Conservation (phyloP, 2,329 filamentous ascomycete species). For the Hysterium pulicare region DNA sequence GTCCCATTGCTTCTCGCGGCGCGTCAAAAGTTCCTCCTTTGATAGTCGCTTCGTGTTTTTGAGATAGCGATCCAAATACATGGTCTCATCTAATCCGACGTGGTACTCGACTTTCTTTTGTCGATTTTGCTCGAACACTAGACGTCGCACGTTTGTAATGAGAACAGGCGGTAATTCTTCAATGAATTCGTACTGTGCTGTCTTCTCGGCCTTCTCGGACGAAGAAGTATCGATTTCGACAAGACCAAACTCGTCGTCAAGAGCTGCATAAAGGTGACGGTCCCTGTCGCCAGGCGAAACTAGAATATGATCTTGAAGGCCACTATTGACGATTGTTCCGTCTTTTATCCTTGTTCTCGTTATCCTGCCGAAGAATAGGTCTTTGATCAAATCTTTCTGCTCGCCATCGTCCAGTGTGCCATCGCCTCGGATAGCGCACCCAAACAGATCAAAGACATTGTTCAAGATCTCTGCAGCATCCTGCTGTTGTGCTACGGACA, state of each 20-base stretch:
- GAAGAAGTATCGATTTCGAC: slow-evolving; percentile 57
- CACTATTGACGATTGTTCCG: slow-evolving; percentile 47
- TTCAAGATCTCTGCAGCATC: slow-evolving; percentile 96
- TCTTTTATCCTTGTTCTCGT: slow-evolving; percentile 44
- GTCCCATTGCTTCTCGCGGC: slow-evolving; percentile 70
- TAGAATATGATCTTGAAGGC: slow-evolving; percentile 61
- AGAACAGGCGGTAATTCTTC: slow-evolving; percentile 76
- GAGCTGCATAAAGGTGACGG: slow-evolving; percentile 73
- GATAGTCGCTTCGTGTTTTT: slow-evolving; percentile 25
- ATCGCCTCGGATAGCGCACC: slow-evolving; percentile 77
- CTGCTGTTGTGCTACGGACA: slow-evolving; percentile 69
- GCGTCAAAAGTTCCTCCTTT: slow-evolving; percentile 52
- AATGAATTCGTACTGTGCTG: slow-evolving; percentile 31
- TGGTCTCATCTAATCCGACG: slow-evolving; percentile 72
- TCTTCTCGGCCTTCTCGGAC: slow-evolving; percentile 7
- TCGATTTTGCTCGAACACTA: slow-evolving; percentile 62
- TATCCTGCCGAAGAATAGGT: slow-evolving; percentile 42
- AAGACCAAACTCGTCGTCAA: slow-evolving; percentile 81
- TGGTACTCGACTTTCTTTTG: slow-evolving; percentile 54
- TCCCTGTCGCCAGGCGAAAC: slow-evolving; percentile 57
- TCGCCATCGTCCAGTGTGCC: slow-evolving; percentile 65
- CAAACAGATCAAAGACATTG: slow-evolving; percentile 85
- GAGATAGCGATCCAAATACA: slow-evolving; percentile 84
- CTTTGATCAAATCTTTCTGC: slow-evolving; percentile 75
- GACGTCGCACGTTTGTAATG: slow-evolving; percentile 84